Base-by-base conservation (phyloP, 176 grass and related monocot species). In the Eragrostis curvula region DNA sequence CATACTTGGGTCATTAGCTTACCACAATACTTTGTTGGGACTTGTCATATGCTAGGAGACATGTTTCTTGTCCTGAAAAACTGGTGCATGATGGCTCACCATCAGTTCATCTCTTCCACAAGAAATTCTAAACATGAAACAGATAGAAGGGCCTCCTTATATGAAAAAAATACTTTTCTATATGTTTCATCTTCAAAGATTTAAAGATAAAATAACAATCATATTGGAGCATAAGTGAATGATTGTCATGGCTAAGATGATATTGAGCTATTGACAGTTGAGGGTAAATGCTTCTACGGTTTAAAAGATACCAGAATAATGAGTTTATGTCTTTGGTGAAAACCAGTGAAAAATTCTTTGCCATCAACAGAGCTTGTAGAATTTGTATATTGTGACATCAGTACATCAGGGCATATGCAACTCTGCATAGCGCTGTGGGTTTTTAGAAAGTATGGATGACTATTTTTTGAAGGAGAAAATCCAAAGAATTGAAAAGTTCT, bases 91-190 rank as follows among this genome's bases (percentile, higher is more conserved):
- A 75, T 41, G 62, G 7, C 63, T 47, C 57, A 3, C 21, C 68
- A 73, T 73, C 47, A 73, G n/a, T 48, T 27, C 51, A 60, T 84
- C n/a, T 79, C 47, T 41, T 66, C 40, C 14, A 57, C 39, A 12
- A 78, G 18, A 58, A 64, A 57, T 58, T 53, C 2, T 49, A 67
- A 20, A 88, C 59, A 78, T 45, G 14, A 55, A 32, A 36, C 24
- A 56, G 12, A 21, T 36, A 78, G 36, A 45, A 47, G 6, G 5
- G 20, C 9, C 15, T 72, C 65, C 56, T 17, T 72, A 51, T 16
- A 39, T 24, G 59, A 3, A 8, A 84, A 84, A 68, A 23, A 59
- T 61, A 28, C 8, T 61, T 1, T 39, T 69, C 6, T 50, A 50
- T 9, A 27, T 61, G 8, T 7, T 70, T 60, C 10, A 27, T 7